phyloP scores from a whole-genome alignment of 2,329 filamentous ascomycete species.

The Dothistroma septosporum region DNA sequence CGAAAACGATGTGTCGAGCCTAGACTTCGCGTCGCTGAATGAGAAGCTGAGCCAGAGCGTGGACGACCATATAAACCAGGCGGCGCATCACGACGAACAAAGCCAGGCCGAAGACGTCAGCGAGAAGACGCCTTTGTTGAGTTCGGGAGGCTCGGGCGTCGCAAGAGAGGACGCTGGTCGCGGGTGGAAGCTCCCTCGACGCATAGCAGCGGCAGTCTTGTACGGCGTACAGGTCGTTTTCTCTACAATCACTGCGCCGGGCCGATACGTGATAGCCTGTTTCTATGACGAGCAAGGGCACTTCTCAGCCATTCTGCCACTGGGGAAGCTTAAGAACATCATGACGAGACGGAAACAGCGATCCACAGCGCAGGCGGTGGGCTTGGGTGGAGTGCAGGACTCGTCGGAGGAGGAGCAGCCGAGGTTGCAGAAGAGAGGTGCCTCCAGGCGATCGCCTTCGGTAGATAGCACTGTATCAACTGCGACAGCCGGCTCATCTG shows the following conservation, averaged over 20 bases:
- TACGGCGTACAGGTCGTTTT: slow-evolving; percentile 74
- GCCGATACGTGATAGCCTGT: slow-evolving; percentile 74
- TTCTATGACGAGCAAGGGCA: slow-evolving; percentile 76
- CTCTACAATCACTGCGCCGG: slow-evolving; percentile 72
- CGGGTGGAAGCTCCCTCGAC: slow-evolving; percentile 39
- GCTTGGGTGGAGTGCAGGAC: slow-evolving; percentile 29
- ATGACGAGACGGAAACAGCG: slow-evolving; percentile 43
- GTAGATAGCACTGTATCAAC: slow-evolving; percentile 35
- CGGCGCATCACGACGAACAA: slow-evolving; percentile 17
- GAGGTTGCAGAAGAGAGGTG: slow-evolving; percentile 28
- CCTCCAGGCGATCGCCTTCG: slow-evolving; percentile 40
- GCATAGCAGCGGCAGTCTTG: slow-evolving; percentile 67
- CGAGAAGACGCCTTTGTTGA: slow-evolving; percentile 69
- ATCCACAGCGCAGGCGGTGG: slow-evolving; percentile 28
- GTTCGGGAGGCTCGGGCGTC: slow-evolving; percentile 17
- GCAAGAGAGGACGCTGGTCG: slow-evolving; percentile 9
- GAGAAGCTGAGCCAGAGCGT: slow-evolving; percentile 24
- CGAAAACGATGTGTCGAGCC: slow-evolving; percentile 7
- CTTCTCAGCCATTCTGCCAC: slow-evolving; percentile 72
- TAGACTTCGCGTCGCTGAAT: slow-evolving; percentile 23
- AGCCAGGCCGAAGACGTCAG: slow-evolving; percentile 34
- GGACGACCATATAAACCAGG: slow-evolving; percentile 19
- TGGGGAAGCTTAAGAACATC: slow-evolving; percentile 56
- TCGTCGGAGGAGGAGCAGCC: slow-evolving; percentile 31
- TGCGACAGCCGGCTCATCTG: slow-evolving; percentile 63